Base-by-base conservation (phyloP, 441 rosid genomes). In the Hura crepitans region DNA sequence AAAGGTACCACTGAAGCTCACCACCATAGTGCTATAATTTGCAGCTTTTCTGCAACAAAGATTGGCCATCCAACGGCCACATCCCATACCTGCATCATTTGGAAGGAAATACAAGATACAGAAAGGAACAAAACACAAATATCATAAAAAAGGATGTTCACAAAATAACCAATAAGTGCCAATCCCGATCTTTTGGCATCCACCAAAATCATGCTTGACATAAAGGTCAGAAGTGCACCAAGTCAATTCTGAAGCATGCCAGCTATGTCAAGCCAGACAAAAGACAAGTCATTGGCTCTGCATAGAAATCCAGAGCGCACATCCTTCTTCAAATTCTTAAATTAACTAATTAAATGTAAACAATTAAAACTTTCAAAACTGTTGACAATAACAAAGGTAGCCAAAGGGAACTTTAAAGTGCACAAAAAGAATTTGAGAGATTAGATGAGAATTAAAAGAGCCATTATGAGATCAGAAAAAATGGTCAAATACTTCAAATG, bases 41-140 rank as follows among this genome's bases (percentile, higher is more conserved):
- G 85, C 81, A 64, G 93, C 87, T 51, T 78, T 86, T 39, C 87
- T 90, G 13, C 78, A 81, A 75, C 78, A 77, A 70, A 87, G 67
- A 4, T 46, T 84, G 71, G 72, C 72, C 65, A 81, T 81, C 33
- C 78, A 82, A 42, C 59, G 82, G 62, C 73, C 72, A 72, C 82
- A 75, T 45, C 89, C 89, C 79, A 77, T 69, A 49, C 72, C 90
- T 88, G 80, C 47, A 59, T 49, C 56, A 72, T 50, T 60, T 45
- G 30, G 13, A 73, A 42, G 20, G 22, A 11, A 70, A 68, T 37
- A 60, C 39, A 31, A 69, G 66, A 27, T 72, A 61, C 35, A n/a
- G 61, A 45, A 61, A 45, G 22, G 5, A 51, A 35, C 9, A 71
- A 37, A 70, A 35, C 68, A 51, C 11, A 47, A 9, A 65, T 61